Conservation (phyloP, 768 basidiomycete genomes). For the Lentinula guzmanii region DNA sequence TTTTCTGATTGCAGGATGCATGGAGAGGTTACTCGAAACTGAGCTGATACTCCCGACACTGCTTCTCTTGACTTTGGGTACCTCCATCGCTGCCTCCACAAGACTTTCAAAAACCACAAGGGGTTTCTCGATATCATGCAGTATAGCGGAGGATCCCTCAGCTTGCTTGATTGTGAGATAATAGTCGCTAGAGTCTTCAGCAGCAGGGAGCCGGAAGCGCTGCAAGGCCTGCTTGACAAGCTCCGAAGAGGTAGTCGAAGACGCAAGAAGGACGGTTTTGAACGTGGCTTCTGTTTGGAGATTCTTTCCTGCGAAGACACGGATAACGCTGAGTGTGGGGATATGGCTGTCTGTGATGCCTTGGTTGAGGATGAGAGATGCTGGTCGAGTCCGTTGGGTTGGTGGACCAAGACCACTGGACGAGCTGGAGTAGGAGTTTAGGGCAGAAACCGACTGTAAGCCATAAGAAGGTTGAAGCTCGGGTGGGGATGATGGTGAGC, state of each 20-base stretch:
- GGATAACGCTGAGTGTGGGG: constrained; percentile 88
- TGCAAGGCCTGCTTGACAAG: constrained; percentile 91
- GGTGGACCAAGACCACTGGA: constrained; percentile 47
- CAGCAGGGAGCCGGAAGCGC: constrained; percentile 77
- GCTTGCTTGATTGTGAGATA: constrained; percentile 92
- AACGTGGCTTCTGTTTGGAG: constrained; percentile 94
- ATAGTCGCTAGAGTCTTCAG: constrained; percentile 60
- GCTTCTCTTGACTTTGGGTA: constrained; percentile 87
- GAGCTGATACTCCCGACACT: constrained; percentile 93
- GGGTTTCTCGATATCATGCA: constrained; percentile 71
- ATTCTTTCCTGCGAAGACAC: constrained; percentile 90
- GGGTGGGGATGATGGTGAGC: constrained; percentile 74
- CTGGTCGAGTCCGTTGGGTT: constrained; percentile 58
- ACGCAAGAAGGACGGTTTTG: constrained; percentile 92
- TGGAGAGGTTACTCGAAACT: constrained; percentile 84
- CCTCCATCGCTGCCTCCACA: constrained; percentile 64
- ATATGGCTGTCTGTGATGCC: constrained; percentile 58
- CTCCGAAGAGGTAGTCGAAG: constrained; percentile 77
- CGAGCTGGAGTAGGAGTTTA: constrained; percentile 39
- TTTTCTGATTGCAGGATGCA: constrained; percentile 93
- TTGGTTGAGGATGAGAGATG: constrained; percentile 68
- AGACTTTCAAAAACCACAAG: constrained; percentile 86
- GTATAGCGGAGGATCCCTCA: constrained; percentile 75
- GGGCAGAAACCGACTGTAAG: constrained; percentile 65
- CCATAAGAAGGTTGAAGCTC: constrained; percentile 74